A percentile compares a stretch with the other conserved stretches of the same genome.
phyloP scores from a whole-genome alignment of 495 filamentous ascomycete species.

The Glonium stellatum region DNA sequence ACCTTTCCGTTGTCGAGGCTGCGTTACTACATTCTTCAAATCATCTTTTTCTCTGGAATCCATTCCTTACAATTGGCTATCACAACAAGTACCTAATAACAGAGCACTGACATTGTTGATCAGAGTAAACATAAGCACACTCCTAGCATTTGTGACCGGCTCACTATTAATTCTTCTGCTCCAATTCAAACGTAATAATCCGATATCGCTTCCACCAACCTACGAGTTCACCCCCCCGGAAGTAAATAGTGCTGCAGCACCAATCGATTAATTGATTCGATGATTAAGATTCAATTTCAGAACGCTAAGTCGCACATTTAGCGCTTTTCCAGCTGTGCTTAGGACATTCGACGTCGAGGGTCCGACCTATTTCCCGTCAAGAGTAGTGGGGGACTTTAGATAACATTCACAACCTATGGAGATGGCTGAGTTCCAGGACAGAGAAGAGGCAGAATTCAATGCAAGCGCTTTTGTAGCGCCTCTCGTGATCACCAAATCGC shows the following conservation, averaged over 20 bases:
- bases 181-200: not conserved
- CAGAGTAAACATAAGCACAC: not conserved
- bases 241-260: not conserved
- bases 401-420: not conserved
- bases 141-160: conserved; percentile 3
- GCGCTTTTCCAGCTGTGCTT: not conserved
- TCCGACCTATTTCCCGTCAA: too few species aligned
- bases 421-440: conserved; percentile 24
- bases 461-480: conserved; percentile 31
- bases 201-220: not conserved
- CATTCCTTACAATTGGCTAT: conserved; percentile 13
- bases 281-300: not conserved
- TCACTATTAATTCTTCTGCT: not conserved
- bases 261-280: not conserved
- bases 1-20: conserved; percentile 8
- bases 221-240: not conserved
- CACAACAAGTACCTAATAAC: conserved; percentile 17
- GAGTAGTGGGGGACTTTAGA: too few species aligned
- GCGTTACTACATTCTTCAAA: conserved; percentile 21
- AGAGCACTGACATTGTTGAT: conserved; percentile 10
- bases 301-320: conserved; percentile 16
- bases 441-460: conserved; percentile 20
- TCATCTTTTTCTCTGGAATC: conserved; percentile 7
- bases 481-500: conserved; percentile 30
- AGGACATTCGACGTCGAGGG: too few species aligned